Conservation (phyloP, 2,329 filamentous ascomycete genomes). For the Ophiognomonia clavigignenti-juglandacearum region DNA sequence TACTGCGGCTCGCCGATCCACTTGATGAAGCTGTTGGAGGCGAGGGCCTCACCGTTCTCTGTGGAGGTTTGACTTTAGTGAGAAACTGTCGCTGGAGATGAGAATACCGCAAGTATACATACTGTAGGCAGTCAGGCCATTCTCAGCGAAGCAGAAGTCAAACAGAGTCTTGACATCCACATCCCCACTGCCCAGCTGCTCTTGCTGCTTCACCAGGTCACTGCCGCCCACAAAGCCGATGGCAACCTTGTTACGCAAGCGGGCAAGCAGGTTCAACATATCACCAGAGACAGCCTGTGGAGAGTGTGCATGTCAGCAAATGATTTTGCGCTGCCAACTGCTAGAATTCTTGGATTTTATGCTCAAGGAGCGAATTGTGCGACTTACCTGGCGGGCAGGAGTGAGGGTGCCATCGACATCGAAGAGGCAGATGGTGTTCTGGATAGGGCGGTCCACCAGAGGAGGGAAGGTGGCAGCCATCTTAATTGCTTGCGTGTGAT, state of each 20-base stretch:
- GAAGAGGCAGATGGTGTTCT: constrained; percentile 92
- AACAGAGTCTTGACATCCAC: constrained; percentile 77
- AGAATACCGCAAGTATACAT: neutral
- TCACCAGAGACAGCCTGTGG: constrained; percentile 65
- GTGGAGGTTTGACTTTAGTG: neutral
- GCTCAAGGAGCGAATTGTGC: constrained; percentile 5
- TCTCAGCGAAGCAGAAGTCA: constrained; percentile 97
- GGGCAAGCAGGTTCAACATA: constrained; percentile 75
- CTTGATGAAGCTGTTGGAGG: constrained; percentile 80
- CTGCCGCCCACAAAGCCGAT: constrained; percentile 93
- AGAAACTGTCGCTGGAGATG: too few species aligned
- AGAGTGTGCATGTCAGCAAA: constrained; percentile 1
- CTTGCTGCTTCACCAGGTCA: constrained; percentile 89
- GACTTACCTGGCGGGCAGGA: constrained; percentile 65
- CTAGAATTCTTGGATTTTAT: constrained; percentile 2
- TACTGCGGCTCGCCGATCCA: constrained; percentile 83
- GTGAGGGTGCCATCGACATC: constrained; percentile 95
- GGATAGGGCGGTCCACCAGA: constrained; percentile 76
- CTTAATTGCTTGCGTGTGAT: neutral
- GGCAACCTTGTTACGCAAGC: constrained; percentile 79
- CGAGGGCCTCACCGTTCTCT: constrained; percentile 67
- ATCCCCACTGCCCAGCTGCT: constrained; percentile 73
- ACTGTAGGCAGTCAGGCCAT: constrained; percentile 84
- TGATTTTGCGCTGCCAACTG: constrained; percentile 9
- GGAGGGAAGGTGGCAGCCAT: constrained; percentile 60